phyloP scores from a whole-genome alignment of 2,329 filamentous ascomycete species.

The Nakataea oryzae region DNA sequence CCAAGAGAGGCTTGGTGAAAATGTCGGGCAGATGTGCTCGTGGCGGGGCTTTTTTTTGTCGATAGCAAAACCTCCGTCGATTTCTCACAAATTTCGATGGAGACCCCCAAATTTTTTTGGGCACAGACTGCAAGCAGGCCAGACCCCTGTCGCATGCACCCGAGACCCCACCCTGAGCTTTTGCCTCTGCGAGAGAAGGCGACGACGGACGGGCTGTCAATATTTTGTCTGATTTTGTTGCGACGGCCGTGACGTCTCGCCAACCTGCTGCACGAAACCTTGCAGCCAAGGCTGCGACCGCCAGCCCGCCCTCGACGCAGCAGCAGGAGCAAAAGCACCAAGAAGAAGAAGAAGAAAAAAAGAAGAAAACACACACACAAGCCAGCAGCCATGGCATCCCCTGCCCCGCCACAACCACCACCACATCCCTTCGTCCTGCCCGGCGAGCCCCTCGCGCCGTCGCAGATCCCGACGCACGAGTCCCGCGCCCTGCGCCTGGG shows the following conservation, averaged over 20 bases:
- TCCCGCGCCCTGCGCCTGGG: constrained; percentile 70
- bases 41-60: constrained; percentile 4
- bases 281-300: no score
- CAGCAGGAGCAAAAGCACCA: no score
- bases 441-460: constrained; percentile 61
- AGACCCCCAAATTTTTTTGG: not conserved
- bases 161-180: not conserved
- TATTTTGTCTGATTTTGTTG: not conserved
- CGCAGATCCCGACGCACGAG: constrained; percentile 55
- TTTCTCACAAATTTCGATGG: not conserved
- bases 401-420: no score
- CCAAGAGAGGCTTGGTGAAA: not conserved
- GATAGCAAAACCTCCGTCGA: not conserved
- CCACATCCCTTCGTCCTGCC: constrained; percentile 57
- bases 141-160: not conserved
- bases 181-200: no score
- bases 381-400: not conserved
- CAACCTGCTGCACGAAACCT: no score
- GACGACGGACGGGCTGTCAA: no score
- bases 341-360: no score
- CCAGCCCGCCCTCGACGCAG: no score
- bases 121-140: not conserved
- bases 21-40: not conserved
- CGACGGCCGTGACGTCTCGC: no score
- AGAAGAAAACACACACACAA: no score